A percentile compares a stretch with the other conserved stretches of the same genome.
phyloP scores from a whole-genome alignment of 305 asterid species.

The Lippia alba region DNA sequence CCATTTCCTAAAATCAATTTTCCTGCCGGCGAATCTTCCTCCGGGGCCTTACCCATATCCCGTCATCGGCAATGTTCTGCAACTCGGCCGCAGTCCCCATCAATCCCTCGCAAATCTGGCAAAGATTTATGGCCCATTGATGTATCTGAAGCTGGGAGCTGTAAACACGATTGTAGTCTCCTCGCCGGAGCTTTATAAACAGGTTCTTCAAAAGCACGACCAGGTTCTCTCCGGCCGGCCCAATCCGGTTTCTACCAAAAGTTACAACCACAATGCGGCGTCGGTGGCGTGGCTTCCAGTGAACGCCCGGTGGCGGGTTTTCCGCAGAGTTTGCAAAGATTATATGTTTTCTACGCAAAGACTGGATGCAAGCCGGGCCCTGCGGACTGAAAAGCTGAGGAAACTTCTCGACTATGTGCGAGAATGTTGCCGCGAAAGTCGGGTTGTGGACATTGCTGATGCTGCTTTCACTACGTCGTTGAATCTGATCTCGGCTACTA shows the following conservation, averaged over 20 bases:
- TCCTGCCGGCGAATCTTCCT: constrained; percentile 15
- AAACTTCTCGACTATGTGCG: constrained; percentile 4
- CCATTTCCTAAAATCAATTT: background rate
- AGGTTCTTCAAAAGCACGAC: constrained; percentile 33
- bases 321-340: constrained; percentile 20
- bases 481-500: constrained; percentile 1
- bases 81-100: constrained; percentile 17
- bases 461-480: constrained; percentile 25
- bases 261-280: constrained; percentile 10
- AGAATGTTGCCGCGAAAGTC: background rate
- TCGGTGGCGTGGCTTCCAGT: constrained; percentile 20
- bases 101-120: constrained; percentile 19
- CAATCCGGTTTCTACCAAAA: background rate
- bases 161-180: constrained; percentile 12
- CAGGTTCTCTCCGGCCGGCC: constrained; percentile 11
- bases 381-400: constrained; percentile 27
- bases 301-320: background rate
- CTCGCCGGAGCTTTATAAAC: constrained; percentile 31
- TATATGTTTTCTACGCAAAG: constrained; percentile 22
- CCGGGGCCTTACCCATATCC: constrained; percentile 39
- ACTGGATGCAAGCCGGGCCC: constrained; percentile 15
- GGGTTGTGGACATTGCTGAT: constrained; percentile 15
- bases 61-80: constrained; percentile 33
- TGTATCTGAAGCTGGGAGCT: constrained; percentile 32
- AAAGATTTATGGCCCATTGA: constrained; percentile 29